Evolutionary conservation across 139 green algal species (phyloP).

Genomic region (Gonium pectorale): DNA sequence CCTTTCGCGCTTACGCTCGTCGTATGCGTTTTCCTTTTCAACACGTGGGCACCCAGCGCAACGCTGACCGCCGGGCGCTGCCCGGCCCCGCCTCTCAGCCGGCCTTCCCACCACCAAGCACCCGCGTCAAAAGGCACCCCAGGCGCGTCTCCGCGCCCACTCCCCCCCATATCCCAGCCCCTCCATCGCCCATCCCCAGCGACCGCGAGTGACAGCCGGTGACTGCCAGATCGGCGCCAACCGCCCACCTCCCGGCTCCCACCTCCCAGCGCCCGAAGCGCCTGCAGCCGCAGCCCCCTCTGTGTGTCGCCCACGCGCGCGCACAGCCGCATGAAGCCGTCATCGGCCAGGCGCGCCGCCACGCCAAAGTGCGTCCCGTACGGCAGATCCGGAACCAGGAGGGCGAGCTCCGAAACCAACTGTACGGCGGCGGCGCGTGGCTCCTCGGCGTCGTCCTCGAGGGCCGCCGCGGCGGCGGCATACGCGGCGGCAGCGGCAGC

Average conservation of each 20-base stretch:
- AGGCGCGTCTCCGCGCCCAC: no score
- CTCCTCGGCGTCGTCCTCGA: conserved; percentile 29
- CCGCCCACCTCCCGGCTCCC: not conserved
- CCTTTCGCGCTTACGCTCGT: no score
- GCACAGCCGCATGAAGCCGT: conserved; percentile 38
- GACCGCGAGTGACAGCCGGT: no score
- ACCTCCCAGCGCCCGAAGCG: conserved; percentile 3
- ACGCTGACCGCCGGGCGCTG: no score
- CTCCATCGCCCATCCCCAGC: no score
- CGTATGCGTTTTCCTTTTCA: no score
- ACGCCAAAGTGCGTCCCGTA: conserved; percentile 22
- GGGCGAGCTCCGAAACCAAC: conserved; percentile 3
- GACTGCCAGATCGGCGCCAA: no score
- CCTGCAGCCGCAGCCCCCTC: conserved; percentile 10
- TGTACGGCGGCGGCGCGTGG: not conserved
- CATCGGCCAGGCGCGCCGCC: not conserved
- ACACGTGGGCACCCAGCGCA: no score
- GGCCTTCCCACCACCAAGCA: no score
- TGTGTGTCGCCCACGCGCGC: not conserved
- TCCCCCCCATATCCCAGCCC: no score
- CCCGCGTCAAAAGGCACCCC: no score
- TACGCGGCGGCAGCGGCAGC: conserved; percentile 3
- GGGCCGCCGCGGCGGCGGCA: not conserved
- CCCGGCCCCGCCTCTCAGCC: no score
- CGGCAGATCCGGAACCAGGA: conserved; percentile 4